phyloP scores from a whole-genome alignment of 2,329 filamentous ascomycete species.

The Exophiala xenobiotica region DNA sequence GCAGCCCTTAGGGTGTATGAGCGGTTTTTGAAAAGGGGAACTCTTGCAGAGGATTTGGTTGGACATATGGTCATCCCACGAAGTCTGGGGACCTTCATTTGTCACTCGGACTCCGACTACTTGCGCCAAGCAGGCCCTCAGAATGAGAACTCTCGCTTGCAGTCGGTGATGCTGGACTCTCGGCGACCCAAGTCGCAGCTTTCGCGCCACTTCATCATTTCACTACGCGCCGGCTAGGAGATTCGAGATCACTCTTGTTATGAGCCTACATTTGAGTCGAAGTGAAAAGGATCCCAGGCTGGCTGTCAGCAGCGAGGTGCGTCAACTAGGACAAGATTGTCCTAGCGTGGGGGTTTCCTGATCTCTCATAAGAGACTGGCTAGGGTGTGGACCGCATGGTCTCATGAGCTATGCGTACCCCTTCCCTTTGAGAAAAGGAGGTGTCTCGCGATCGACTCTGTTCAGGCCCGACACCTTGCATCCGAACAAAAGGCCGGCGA shows the following conservation, averaged over 20 bases:
- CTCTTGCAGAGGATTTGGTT: background rate
- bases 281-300: too few species aligned
- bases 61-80: background rate
- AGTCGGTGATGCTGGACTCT: background rate
- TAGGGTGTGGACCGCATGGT: background rate
- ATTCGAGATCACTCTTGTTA: background rate
- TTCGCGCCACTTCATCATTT: background rate
- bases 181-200: background rate
- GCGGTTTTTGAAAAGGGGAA: too few species aligned
- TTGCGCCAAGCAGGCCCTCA: too few species aligned
- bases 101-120: background rate
- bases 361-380: background rate
- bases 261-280: too few species aligned
- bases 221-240: background rate
- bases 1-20: too few species aligned
- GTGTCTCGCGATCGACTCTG: background rate
- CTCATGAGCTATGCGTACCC: background rate
- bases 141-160: background rate
- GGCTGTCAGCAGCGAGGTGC: slow-evolving; percentile 1
- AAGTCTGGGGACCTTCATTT: background rate
- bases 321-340: background rate
- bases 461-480: too few species aligned
- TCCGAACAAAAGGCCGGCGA: too few species aligned
- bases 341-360: background rate
- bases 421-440: background rate